phyloP scores from a whole-genome alignment of 371 early-diverging fungal genomes.

The Mucor saturninus region DNA sequence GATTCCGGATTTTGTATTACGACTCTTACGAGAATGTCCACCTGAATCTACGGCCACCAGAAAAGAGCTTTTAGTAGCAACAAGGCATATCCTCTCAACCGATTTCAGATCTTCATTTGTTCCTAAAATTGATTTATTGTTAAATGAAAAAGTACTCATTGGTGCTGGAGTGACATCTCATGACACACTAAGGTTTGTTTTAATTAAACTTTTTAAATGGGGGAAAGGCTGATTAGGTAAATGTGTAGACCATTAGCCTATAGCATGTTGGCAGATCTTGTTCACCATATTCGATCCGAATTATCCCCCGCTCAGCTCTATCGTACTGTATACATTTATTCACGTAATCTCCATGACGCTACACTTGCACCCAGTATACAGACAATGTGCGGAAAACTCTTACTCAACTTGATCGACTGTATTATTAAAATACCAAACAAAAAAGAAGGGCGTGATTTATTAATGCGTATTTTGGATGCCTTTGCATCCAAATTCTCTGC shows the following conservation, averaged over 20 bases:
- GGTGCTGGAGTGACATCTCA: constrained; percentile 93
- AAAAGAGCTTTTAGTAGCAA: constrained; percentile 95
- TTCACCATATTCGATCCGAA: constrained; percentile 91
- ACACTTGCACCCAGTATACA: constrained; percentile 88
- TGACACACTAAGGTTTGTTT: constrained; percentile 79
- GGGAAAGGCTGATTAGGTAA: neutral
- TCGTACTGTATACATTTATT: constrained; percentile 86
- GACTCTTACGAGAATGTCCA: constrained; percentile 91
- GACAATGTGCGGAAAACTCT: constrained; percentile 93
- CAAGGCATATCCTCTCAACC: constrained; percentile 91
- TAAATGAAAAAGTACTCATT: constrained; percentile 91
- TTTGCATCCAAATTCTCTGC: constrained; percentile 81
- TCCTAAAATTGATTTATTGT: constrained; percentile 82
- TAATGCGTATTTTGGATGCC: constrained; percentile 86
- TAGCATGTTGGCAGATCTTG: constrained; percentile 93
- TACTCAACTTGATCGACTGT: constrained; percentile 89
- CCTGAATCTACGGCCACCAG: constrained; percentile 91
- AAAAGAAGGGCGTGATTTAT: constrained; percentile 69
- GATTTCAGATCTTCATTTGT: constrained; percentile 90
- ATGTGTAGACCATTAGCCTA: constrained; percentile 82
- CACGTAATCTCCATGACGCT: constrained; percentile 90
- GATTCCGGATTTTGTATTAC: constrained; percentile 88
- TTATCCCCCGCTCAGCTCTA: constrained; percentile 81
- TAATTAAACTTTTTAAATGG: neutral
- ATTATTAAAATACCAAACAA: constrained; percentile 75